These are phyloP conservation scores for Pythium rhizo-oryzae DNA, from an alignment of 352 stramenopile genomes.

Conservation along the genomic window DNA sequence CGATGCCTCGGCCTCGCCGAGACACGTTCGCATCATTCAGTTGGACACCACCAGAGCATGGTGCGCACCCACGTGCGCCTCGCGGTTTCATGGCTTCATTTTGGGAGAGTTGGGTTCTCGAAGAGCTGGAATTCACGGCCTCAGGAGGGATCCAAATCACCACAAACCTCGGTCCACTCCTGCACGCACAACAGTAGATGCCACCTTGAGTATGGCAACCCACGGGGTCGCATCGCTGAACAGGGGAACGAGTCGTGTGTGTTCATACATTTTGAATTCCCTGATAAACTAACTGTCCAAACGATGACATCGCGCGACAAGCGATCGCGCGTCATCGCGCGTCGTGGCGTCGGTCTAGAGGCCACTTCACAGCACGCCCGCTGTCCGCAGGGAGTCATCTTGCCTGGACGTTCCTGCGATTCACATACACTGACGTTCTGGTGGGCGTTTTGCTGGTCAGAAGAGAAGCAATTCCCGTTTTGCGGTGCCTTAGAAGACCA, in stretches of 20 bases:
- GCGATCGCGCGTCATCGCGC: not conserved
- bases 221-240: not conserved
- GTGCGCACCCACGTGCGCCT: too few species aligned
- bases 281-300: conserved; percentile 10
- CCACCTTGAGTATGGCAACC: too few species aligned
- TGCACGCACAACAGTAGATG: too few species aligned
- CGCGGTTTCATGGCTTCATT: too few species aligned
- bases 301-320: not conserved
- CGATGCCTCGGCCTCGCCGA: too few species aligned
- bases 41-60: too few species aligned
- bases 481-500: conserved; percentile 10
- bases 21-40: too few species aligned
- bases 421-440: conserved; percentile 8
- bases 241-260: not conserved
- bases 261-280: conserved; percentile 13
- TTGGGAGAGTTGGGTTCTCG: too few species aligned
- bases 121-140: too few species aligned
- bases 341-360: not conserved
- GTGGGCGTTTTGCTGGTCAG: not conserved
- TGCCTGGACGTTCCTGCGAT: conserved; percentile 8
- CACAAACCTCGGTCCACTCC: too few species aligned
- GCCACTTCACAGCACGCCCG: not conserved
- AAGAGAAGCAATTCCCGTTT: not conserved
- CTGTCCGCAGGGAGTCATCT: not conserved
- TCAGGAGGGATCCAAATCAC: too few species aligned